Evolutionary conservation across 805 yeast genomes (phyloP).

Genomic region (Candida boidinii): DNA sequence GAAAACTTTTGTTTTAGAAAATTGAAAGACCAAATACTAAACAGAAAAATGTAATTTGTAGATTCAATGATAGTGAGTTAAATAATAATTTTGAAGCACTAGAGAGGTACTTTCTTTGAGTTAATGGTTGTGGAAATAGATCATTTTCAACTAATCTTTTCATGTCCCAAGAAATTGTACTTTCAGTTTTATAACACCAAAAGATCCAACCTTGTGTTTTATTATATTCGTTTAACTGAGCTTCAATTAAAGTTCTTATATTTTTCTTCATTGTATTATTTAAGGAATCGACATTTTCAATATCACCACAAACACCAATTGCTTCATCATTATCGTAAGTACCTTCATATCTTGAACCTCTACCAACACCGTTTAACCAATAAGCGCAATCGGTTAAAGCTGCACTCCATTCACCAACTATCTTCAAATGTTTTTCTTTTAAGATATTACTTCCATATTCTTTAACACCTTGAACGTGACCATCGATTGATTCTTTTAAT

Average conservation of each 20-base stretch:
- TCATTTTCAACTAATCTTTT: conserved; percentile 36
- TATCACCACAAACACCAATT: conserved; percentile 56
- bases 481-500: conserved; percentile 45
- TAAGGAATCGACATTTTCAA: conserved; percentile 34
- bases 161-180: conserved; percentile 62
- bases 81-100: neutral
- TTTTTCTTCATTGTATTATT: conserved; percentile 29
- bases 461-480: conserved; percentile 52
- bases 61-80: neutral
- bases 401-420: conserved; percentile 85
- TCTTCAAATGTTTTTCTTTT: conserved; percentile 35
- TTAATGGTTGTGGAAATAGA: conserved; percentile 57
- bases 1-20: neutral
- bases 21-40: neutral
- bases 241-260: conserved; percentile 49
- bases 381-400: conserved; percentile 88
- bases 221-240: conserved; percentile 47
- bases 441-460: conserved; percentile 33
- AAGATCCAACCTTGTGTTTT: conserved; percentile 52
- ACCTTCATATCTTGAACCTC: conserved; percentile 78
- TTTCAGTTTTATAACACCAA: conserved; percentile 67
- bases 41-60: neutral
- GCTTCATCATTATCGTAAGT: conserved; percentile 28
- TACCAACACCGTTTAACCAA: conserved; percentile 82
- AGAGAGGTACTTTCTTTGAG: conserved; percentile 40